These are phyloP conservation scores for Globisporangium nagaii DNA, from an alignment of 352 stramenopile genomes.

Conservation along the genomic window DNA sequence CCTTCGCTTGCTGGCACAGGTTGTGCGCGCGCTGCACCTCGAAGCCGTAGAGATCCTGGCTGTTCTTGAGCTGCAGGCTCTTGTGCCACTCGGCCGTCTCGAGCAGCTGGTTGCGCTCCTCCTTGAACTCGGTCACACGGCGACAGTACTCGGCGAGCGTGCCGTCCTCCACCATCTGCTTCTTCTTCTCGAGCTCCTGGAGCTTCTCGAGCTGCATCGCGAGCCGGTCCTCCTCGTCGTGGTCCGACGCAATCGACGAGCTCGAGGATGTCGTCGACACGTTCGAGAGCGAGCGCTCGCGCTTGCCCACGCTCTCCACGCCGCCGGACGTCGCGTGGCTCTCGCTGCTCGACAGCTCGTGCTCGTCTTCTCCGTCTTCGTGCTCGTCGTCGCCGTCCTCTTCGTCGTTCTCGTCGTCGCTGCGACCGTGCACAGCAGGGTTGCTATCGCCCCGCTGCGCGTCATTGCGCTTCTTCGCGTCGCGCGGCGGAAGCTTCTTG, in stretches of 20 bases:
- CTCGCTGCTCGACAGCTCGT: constrained; percentile 12
- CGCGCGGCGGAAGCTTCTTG: constrained; percentile 11
- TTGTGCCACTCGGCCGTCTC: constrained; percentile 77
- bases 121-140: constrained; percentile 79
- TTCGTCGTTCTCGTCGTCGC: constrained; percentile 24
- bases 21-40: constrained; percentile 67
- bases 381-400: constrained; percentile 22
- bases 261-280: constrained; percentile 58
- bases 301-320: constrained; percentile 10
- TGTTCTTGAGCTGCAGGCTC: constrained; percentile 82
- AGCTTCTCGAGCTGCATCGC: constrained; percentile 48
- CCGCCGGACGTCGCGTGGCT: constrained; percentile 10
- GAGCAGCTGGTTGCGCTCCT: constrained; percentile 67
- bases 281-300: constrained; percentile 60
- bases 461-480: constrained; percentile 18
- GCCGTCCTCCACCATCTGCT: constrained; percentile 79
- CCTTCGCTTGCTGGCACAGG: constrained; percentile 58
- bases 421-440: constrained; percentile 4
- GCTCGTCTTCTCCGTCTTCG: constrained; percentile 15
- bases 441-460: constrained; percentile 9
- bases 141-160: constrained; percentile 79
- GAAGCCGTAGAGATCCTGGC: constrained; percentile 70
- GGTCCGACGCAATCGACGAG: constrained; percentile 45
- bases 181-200: constrained; percentile 75
- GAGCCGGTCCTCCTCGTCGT: constrained; percentile 28